Evolutionary conservation across 306 rosid genomes (phyloP).

Genomic region (Spatholobus suberectus): DNA sequence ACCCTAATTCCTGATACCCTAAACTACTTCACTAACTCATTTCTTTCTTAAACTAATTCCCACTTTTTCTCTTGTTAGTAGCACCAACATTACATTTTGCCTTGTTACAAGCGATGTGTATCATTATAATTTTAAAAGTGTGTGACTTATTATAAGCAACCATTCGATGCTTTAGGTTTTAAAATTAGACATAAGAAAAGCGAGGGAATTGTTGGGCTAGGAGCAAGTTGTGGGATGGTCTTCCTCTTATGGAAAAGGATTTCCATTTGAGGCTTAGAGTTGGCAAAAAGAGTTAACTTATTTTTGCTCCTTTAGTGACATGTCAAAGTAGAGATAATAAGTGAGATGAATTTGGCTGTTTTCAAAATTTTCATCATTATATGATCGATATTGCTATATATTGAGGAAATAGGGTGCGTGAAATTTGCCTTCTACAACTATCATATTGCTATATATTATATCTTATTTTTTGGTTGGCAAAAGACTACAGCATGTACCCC

Average conservation of each 20-base stretch:
- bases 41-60: too few relatives aligned
- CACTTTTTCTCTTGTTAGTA: too few relatives aligned
- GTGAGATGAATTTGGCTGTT: constrained; percentile 6
- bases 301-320: not conserved
- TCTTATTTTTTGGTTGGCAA: not conserved
- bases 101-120: too few relatives aligned
- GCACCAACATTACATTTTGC: too few relatives aligned
- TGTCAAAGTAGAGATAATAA: constrained; percentile 23
- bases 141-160: too few relatives aligned
- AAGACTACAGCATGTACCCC: constrained; percentile 15
- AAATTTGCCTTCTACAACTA: too few relatives aligned
- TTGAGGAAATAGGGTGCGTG: constrained; percentile 9
- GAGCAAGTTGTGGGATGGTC: constrained; percentile 74
- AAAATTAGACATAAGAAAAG: constrained; percentile 74
- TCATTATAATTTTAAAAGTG: too few relatives aligned
- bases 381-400: too few relatives aligned
- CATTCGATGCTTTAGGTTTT: too few relatives aligned
- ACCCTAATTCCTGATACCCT: too few relatives aligned
- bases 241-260: constrained; percentile 84
- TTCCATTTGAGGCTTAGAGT: constrained; percentile 71
- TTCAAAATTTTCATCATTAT: not conserved
- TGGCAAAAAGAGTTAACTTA: constrained; percentile 44
- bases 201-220: constrained; percentile 73
- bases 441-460: too few relatives aligned
- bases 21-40: too few relatives aligned